Percentiles rank a stretch among this genome's conserved stretches.
These are phyloP conservation scores for Candida jianshihensis DNA, from an alignment of 805 yeast genomes.

Conservation along the genomic window DNA sequence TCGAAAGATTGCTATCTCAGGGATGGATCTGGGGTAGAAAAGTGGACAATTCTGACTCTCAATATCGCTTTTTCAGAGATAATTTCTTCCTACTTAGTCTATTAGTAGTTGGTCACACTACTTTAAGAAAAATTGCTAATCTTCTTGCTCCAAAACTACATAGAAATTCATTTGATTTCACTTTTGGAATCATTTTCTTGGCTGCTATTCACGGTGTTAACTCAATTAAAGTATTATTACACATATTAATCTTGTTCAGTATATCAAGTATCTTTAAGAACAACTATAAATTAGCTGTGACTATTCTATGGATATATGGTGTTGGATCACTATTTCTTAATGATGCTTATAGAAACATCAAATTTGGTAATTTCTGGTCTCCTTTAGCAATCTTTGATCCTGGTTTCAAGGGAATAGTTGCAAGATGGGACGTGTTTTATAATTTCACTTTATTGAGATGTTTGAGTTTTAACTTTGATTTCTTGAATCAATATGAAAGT, in stretches of 20 bases:
- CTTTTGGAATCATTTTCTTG: conserved; percentile 63
- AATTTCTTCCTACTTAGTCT: conserved; percentile 59
- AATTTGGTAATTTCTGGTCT: conserved; percentile 36
- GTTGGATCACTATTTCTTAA: conserved; percentile 72
- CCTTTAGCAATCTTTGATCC: conserved; percentile 48
- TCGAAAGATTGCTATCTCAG: conserved; percentile 50
- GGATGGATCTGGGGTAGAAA: conserved; percentile 92
- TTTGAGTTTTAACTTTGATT: conserved; percentile 80
- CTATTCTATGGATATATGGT: conserved; percentile 70
- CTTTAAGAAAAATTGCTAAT: conserved; percentile 34
- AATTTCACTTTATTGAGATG: conserved; percentile 83
- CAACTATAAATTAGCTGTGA: conserved; percentile 32
- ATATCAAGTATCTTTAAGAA: conserved; percentile 35
- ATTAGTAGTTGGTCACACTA: conserved; percentile 48
- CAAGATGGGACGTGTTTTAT: conserved; percentile 94
- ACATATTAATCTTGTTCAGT: conserved; percentile 45
- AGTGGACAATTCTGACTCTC: conserved; percentile 89
- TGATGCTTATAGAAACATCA: conserved; percentile 52
- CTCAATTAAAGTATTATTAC: conserved; percentile 50
- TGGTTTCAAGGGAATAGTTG: conserved; percentile 65
- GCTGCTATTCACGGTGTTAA: conserved; percentile 78
- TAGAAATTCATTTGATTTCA: conserved; percentile 63
- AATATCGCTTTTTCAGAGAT: conserved; percentile 81
- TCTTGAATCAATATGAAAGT: conserved; percentile 34
- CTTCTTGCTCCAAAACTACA: conserved; percentile 20